Percentiles rank a stretch among this genome's conserved stretches.
Evolutionary conservation across 352 stramenopile species (phyloP).

Genomic region (Ochromonadaceae sp.): DNA sequence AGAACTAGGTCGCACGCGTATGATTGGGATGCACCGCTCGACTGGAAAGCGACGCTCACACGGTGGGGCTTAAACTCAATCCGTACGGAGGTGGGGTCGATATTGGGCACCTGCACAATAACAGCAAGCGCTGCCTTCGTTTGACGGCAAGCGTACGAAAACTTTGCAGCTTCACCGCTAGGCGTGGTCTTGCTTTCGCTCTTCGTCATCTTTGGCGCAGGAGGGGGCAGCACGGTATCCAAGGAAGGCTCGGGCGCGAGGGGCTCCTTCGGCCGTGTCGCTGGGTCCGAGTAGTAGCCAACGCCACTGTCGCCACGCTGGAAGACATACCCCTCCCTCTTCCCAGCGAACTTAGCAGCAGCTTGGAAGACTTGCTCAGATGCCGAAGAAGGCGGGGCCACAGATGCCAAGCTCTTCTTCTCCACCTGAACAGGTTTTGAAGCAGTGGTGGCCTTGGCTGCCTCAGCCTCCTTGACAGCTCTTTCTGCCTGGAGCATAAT

Average conservation of each 20-base stretch:
- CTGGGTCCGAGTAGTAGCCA: conserved; percentile 7
- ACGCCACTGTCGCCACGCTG: not conserved
- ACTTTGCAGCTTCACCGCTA: not conserved
- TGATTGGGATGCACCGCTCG: not conserved
- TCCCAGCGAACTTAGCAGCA: not conserved
- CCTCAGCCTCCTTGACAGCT: not conserved
- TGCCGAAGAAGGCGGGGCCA: not conserved
- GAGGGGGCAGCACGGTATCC: not conserved
- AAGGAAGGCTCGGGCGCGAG: not conserved
- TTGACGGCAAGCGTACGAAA: not conserved
- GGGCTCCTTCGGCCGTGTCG: not conserved
- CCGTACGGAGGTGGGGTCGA: not conserved
- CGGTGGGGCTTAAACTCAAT: not conserved
- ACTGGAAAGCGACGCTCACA: not conserved
- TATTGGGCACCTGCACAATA: not conserved
- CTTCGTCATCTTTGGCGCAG: not conserved
- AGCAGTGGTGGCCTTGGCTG: not conserved
- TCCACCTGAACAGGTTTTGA: not conserved
- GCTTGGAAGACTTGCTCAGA: not conserved
- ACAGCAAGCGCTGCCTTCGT: not conserved
- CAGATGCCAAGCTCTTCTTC: not conserved
- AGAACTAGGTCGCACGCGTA: no score
- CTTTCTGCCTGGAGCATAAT: no score
- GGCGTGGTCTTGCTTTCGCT: no score
- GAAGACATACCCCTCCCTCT: conserved; percentile 3